Percentiles rank a stretch among this genome's conserved stretches.
phyloP scores from a whole-genome alignment of 805 yeast genomes.

The Barnettozyma vustinii region DNA sequence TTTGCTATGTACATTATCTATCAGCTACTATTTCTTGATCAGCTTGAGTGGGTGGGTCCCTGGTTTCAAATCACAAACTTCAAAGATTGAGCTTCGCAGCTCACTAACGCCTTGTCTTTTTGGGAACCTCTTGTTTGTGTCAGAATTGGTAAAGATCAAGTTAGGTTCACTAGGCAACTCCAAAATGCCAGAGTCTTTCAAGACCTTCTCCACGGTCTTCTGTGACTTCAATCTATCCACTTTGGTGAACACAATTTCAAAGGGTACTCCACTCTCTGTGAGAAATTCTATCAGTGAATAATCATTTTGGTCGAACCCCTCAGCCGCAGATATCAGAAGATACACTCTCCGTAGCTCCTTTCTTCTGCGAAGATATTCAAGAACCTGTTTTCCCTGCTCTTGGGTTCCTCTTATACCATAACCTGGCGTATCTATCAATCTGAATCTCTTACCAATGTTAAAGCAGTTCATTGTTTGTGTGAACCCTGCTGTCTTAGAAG shows the following conservation, averaged over 20 bases:
- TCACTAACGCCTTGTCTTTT: constrained; percentile 50
- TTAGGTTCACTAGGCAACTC: constrained; percentile 38
- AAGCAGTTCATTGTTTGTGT: constrained; percentile 65
- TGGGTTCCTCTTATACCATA: constrained; percentile 68
- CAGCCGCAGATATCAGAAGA: constrained; percentile 53
- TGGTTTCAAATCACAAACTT: constrained; percentile 42
- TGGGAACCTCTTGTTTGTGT: constrained; percentile 27
- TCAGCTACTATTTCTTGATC: constrained; percentile 6
- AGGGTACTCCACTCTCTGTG: constrained; percentile 51
- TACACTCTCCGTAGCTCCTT: constrained; percentile 51
- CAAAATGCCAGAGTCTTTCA: constrained; percentile 34
- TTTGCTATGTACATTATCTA: neutral
- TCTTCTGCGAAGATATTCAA: constrained; percentile 55
- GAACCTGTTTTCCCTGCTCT: constrained; percentile 64
- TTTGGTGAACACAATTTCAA: constrained; percentile 74
- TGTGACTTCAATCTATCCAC: constrained; percentile 49
- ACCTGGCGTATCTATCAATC: constrained; percentile 85
- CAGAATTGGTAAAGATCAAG: constrained; percentile 48
- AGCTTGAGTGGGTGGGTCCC: constrained; percentile 21
- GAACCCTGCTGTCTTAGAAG: constrained; percentile 50
- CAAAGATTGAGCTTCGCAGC: constrained; percentile 44
- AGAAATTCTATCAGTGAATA: constrained; percentile 44
- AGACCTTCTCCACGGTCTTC: constrained; percentile 33
- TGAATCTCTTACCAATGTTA: constrained; percentile 55
- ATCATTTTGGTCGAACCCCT: constrained; percentile 59